A percentile compares a stretch with the other conserved stretches of the same genome.
Evolutionary conservation across 2,329 filamentous ascomycete genomes (phyloP).

Genomic region (Trichoderma sp.): DNA sequence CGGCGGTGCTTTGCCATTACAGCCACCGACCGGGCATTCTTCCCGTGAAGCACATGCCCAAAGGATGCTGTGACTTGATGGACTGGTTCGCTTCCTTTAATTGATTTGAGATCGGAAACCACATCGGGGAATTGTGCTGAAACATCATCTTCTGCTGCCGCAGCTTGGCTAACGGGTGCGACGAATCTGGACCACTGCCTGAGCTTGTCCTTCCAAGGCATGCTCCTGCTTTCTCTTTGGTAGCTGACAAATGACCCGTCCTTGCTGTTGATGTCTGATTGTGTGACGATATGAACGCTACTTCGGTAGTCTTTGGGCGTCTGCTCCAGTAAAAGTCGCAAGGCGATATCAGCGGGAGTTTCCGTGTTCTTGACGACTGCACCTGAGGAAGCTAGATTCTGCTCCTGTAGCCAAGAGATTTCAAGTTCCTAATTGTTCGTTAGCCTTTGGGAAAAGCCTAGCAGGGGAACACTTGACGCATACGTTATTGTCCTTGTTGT

Average conservation of each 20-base stretch:
- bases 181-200: slow-evolving; percentile 33
- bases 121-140: not conserved
- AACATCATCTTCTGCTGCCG: not conserved
- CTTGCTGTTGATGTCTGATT: slow-evolving; percentile 6
- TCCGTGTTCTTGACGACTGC: slow-evolving; percentile 32
- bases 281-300: slow-evolving; percentile 25
- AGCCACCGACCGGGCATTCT: slow-evolving; percentile 19
- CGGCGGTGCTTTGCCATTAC: slow-evolving; percentile 27
- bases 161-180: slow-evolving; percentile 21
- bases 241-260: slow-evolving; percentile 24
- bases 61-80: slow-evolving; percentile 44
- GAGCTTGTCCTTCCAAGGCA: slow-evolving; percentile 37
- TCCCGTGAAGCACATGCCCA: slow-evolving; percentile 47
- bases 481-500: slow-evolving; percentile 26
- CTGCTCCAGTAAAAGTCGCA: slow-evolving; percentile 43
- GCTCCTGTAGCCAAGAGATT: slow-evolving; percentile 43
- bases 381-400: slow-evolving; percentile 3
- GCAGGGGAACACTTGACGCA: not conserved
- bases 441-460: not conserved
- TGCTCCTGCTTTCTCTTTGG: slow-evolving; percentile 32
- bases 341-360: slow-evolving; percentile 42
- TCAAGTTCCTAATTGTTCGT: slow-evolving; percentile 27
- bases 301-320: not conserved
- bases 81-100: not conserved
- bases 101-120: not conserved